phyloP scores from a whole-genome alignment of 1,284 basidiomycete species.

The Gymnopus androsaceus region DNA sequence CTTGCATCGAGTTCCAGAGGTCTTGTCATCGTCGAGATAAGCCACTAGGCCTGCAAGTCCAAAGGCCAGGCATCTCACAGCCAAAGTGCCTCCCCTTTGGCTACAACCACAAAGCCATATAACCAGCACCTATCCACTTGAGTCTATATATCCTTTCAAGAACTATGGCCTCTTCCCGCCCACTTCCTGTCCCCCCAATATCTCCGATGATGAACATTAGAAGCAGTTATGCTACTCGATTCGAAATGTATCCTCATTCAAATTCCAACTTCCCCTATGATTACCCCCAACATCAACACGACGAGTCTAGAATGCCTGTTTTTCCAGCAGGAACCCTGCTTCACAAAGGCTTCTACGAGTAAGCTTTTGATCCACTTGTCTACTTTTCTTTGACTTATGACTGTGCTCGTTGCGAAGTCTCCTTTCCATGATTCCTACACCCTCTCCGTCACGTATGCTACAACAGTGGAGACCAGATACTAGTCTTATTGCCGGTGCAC shows the following conservation, averaged over 20 bases:
- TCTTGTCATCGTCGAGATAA: too few species aligned
- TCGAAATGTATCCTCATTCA: conserved; percentile 39
- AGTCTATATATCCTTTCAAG: too few species aligned
- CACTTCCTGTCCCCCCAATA: conserved; percentile 46
- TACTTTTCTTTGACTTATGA: not conserved
- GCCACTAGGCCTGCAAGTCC: too few species aligned
- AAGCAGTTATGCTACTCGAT: conserved; percentile 28
- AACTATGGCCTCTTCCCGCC: conserved; percentile 31
- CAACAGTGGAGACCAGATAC: conserved; percentile 43
- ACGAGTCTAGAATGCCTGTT: conserved; percentile 44
- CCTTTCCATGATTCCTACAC: conserved; percentile 74
- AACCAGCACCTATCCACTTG: too few species aligned
- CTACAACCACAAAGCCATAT: too few species aligned
- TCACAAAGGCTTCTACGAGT: conserved; percentile 85
- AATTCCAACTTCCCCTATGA: conserved; percentile 45
- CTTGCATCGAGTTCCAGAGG: too few species aligned
- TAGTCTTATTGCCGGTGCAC: conserved; percentile 55
- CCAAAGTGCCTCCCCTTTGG: too few species aligned
- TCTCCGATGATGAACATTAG: conserved; percentile 24
- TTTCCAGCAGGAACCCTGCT: conserved; percentile 69
- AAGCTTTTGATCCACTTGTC: not conserved
- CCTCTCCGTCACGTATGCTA: conserved; percentile 64
- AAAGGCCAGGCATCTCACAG: too few species aligned
- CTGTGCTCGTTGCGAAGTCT: conserved; percentile 34
- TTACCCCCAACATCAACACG: conserved; percentile 43